Evolutionary conservation across 352 stramenopile genomes (phyloP).

Genomic region (Phytophthora pluvialis): DNA sequence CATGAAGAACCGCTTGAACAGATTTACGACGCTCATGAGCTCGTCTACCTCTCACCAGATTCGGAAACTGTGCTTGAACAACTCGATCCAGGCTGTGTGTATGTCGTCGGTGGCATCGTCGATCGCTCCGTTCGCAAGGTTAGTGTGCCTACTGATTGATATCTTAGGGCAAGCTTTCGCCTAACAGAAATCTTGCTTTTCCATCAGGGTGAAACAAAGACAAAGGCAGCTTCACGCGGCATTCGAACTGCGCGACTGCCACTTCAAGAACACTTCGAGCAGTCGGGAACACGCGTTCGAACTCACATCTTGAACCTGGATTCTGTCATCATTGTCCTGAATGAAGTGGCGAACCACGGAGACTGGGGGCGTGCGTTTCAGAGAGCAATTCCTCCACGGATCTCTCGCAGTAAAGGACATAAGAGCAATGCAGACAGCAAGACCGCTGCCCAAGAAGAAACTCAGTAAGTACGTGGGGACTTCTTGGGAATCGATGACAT

Average conservation of each 20-base stretch:
- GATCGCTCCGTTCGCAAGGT: conserved; percentile 76
- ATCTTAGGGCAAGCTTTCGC: too few species aligned
- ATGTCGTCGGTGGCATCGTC: conserved; percentile 87
- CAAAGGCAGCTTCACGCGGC: conserved; percentile 40
- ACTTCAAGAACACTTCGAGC: conserved; percentile 63
- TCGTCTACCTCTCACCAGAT: conserved; percentile 89
- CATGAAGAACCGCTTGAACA: conserved; percentile 58
- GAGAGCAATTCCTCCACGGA: conserved; percentile 57
- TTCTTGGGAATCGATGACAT: conserved; percentile 10
- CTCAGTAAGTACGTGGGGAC: neutral
- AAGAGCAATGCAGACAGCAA: conserved; percentile 8
- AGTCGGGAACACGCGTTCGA: conserved; percentile 30
- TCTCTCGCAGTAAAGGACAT: conserved; percentile 30
- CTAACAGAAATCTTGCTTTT: neutral
- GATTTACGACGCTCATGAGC: conserved; percentile 50
- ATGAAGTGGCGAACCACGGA: conserved; percentile 72
- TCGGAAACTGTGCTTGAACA: conserved; percentile 64
- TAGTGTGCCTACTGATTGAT: neutral
- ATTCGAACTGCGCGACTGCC: conserved; percentile 60
- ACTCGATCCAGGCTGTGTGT: conserved; percentile 59
- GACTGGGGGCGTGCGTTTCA: conserved; percentile 74
- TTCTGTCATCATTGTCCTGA: conserved; percentile 72
- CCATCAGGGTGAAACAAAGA: conserved; percentile 49
- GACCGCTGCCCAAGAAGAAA: neutral
- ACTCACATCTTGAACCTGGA: conserved; percentile 86